A percentile compares a stretch with the other conserved stretches of the same genome.
Evolutionary conservation across 2,329 filamentous ascomycete genomes (phyloP).

Genomic region (Cladobotryum protrusum): DNA sequence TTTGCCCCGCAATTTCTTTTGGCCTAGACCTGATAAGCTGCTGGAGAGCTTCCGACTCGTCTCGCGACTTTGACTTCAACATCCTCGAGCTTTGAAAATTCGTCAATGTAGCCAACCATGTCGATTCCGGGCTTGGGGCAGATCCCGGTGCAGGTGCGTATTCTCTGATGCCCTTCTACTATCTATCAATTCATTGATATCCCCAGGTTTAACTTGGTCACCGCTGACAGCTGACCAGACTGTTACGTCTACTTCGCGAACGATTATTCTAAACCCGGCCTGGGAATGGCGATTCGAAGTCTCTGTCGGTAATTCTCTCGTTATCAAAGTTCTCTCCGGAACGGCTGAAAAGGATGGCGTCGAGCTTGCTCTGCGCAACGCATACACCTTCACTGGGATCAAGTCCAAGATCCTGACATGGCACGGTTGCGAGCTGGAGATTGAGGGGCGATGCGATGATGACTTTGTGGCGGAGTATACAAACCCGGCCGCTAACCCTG

Average conservation of each 20-base stretch:
- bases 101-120: constrained; percentile 44
- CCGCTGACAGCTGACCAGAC: constrained; percentile 21
- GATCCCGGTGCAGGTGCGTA: constrained; percentile 52
- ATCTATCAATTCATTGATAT: too few species aligned
- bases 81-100: neutral
- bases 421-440: constrained; percentile 81
- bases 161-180: too few species aligned
- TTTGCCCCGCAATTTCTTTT: too few species aligned
- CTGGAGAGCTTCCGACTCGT: too few species aligned
- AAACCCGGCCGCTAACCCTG: constrained; percentile 71
- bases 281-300: constrained; percentile 79
- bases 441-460: constrained; percentile 54
- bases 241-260: constrained; percentile 37
- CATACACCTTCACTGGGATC: constrained; percentile 73
- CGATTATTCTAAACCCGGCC: constrained; percentile 50
- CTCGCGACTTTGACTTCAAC: too few species aligned
- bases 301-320: constrained; percentile 39
- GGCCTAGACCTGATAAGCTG: too few species aligned
- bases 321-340: constrained; percentile 63
- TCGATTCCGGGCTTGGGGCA: constrained; percentile 70
- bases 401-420: constrained; percentile 90
- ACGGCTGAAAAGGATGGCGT: constrained; percentile 93
- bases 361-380: constrained; percentile 74
- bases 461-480: constrained; percentile 55
- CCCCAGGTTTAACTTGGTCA: constrained; percentile 13